A percentile compares a stretch with the other conserved stretches of the same genome.
Conservation (phyloP, 495 filamentous ascomycete genomes). For the Talaromyces liani region DNA sequence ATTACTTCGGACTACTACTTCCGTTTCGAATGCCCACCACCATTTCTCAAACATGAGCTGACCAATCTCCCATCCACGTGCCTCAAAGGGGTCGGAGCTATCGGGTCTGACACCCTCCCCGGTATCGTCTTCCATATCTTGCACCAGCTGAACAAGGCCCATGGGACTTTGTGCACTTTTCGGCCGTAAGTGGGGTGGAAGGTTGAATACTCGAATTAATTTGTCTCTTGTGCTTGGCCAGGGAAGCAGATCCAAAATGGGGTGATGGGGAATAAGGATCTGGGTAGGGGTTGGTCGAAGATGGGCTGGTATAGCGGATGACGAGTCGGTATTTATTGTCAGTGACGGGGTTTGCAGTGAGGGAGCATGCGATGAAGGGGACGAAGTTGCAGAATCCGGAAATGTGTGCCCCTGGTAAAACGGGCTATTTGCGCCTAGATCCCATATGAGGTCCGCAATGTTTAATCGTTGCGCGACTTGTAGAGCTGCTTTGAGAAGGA, state of each 20-base stretch:
- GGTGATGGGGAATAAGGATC: constrained; percentile 36
- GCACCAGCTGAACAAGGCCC: constrained; percentile 29
- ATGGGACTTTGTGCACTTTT: constrained; percentile 25
- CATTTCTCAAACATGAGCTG: constrained; percentile 40
- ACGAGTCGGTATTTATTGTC: constrained; percentile 22
- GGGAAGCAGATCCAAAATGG: constrained; percentile 40
- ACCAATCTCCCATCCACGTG: constrained; percentile 37
- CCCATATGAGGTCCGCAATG: constrained; percentile 17
- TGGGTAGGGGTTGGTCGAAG: constrained; percentile 21
- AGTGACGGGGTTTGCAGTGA: constrained; percentile 18
- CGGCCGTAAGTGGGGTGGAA: constrained; percentile 31
- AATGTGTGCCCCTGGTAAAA: constrained; percentile 11
- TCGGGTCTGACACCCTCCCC: constrained; percentile 34
- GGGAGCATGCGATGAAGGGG: constrained; percentile 21
- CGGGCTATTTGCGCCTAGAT: constrained; percentile 19
- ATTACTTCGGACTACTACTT: constrained; percentile 34
- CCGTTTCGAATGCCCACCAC: constrained; percentile 45
- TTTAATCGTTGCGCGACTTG: constrained; percentile 20
- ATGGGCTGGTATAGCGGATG: constrained; percentile 17
- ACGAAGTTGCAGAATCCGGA: constrained; percentile 10
- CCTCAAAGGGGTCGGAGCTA: constrained; percentile 28
- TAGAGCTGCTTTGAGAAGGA: constrained; percentile 19
- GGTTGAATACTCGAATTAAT: constrained; percentile 31
- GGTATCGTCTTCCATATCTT: constrained; percentile 40
- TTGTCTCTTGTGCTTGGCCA: constrained; percentile 42